A percentile compares a stretch with the other conserved stretches of the same genome.
Conservation (phyloP, 2,329 filamentous ascomycete species). For the Neocucurbitaria cava region DNA sequence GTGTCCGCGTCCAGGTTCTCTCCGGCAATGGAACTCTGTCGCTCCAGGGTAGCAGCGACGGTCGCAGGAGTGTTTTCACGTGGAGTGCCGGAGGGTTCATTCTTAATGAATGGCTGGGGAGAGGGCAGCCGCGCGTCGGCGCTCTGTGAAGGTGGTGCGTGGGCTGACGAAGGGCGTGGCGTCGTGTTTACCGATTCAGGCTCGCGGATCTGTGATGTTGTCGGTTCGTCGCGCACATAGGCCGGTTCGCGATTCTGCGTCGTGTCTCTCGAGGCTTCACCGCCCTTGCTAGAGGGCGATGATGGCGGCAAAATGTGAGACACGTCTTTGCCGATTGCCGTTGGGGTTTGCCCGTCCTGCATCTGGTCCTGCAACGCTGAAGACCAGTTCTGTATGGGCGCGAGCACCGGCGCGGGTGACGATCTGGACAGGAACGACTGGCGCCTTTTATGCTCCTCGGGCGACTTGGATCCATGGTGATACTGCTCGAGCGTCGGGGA, state of each 20-base stretch:
- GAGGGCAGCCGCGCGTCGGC: slow-evolving; percentile 25
- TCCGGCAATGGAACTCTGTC: slow-evolving; percentile 25
- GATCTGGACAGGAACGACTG: slow-evolving; percentile 43
- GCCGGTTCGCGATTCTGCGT: slow-evolving; percentile 43
- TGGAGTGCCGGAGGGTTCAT: slow-evolving; percentile 50
- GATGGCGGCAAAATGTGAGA: slow-evolving; percentile 32
- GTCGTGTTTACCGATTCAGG: slow-evolving; percentile 22
- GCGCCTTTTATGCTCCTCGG: slow-evolving; percentile 51
- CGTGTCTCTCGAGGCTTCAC: slow-evolving; percentile 17
- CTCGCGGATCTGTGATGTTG: slow-evolving; percentile 32
- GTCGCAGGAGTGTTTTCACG: slow-evolving; percentile 43
- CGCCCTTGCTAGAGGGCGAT: slow-evolving; percentile 15
- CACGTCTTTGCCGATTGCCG: slow-evolving; percentile 31
- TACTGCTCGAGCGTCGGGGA: slow-evolving; percentile 58
- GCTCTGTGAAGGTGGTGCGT: slow-evolving; percentile 8
- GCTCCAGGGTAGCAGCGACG: slow-evolving; percentile 23
- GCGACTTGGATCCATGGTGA: slow-evolving; percentile 54
- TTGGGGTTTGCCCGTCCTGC: slow-evolving; percentile 15
- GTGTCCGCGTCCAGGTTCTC: slow-evolving; percentile 48
- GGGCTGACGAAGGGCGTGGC: neutral
- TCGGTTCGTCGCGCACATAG: slow-evolving; percentile 8
- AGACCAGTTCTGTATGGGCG: slow-evolving; percentile 49
- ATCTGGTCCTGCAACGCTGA: slow-evolving; percentile 28
- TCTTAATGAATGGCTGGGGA: slow-evolving; percentile 48
- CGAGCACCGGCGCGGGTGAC: slow-evolving; percentile 46